Evolutionary conservation across 2,329 filamentous ascomycete genomes (phyloP).

Genomic region (Cytospora chrysosperma): DNA sequence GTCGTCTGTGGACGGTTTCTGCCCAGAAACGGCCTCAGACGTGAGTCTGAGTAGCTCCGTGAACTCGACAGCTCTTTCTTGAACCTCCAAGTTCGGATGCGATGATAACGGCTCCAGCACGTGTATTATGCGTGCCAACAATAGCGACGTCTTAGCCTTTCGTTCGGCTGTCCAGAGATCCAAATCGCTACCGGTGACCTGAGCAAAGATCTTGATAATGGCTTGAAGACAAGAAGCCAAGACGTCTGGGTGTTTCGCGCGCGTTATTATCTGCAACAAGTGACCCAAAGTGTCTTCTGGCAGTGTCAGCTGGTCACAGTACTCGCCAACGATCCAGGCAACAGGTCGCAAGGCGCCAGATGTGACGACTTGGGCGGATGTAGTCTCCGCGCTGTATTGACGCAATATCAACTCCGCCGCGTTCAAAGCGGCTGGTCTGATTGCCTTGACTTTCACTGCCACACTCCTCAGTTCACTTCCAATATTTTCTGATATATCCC

Average conservation of each 20-base stretch:
- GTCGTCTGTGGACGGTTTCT: conserved; percentile 56
- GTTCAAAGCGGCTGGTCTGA: conserved; percentile 75
- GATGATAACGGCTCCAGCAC: conserved; percentile 75
- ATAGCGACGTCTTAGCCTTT: conserved; percentile 71
- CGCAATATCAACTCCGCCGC: conserved; percentile 76
- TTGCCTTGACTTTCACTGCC: conserved; percentile 83
- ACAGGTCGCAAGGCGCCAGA: conserved; percentile 71
- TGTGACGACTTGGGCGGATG: conserved; percentile 55
- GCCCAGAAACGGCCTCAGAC: conserved; percentile 72
- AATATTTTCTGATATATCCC: conserved; percentile 66
- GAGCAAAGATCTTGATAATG: conserved; percentile 78
- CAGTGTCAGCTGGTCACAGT: conserved; percentile 66
- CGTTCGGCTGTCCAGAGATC: conserved; percentile 69
- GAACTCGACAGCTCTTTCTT: conserved; percentile 91
- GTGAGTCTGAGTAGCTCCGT: conserved; percentile 85
- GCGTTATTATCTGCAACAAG: conserved; percentile 65
- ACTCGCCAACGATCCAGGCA: conserved; percentile 88
- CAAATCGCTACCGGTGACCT: conserved; percentile 64
- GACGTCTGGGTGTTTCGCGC: conserved; percentile 59
- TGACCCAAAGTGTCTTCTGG: conserved; percentile 72
- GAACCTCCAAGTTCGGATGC: conserved; percentile 88
- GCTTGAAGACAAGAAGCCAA: conserved; percentile 83
- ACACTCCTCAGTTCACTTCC: conserved; percentile 87
- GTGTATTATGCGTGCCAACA: conserved; percentile 79
- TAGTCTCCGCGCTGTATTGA: conserved; percentile 52